These are phyloP conservation scores for Fraxinus cuspidata DNA, from an alignment of 257 asterid species.

Conservation along the genomic window DNA sequence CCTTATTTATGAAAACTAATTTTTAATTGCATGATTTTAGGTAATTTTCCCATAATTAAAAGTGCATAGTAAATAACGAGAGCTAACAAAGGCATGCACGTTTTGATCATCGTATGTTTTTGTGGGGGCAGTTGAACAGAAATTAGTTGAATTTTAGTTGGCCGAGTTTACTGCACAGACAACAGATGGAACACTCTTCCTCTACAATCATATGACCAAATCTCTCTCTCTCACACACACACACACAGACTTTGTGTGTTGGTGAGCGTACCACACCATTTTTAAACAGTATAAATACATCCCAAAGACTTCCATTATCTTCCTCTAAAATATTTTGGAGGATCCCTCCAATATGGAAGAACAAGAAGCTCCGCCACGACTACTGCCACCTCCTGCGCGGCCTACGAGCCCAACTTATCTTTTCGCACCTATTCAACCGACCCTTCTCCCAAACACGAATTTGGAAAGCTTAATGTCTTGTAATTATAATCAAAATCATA, in stretches of 20 bases:
- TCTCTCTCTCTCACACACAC: too few species aligned
- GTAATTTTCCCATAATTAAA: too few species aligned
- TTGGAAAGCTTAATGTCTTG: background rate
- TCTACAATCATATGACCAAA: too few species aligned
- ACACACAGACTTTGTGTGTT: background rate
- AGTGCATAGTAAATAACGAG: constrained; percentile 35
- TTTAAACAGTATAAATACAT: constrained; percentile 6
- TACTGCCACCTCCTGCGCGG: background rate
- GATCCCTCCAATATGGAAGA: constrained; percentile 32
- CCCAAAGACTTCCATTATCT: background rate
- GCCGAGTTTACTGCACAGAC: constrained; percentile 24
- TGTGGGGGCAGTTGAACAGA: constrained; percentile 46
- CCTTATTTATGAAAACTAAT: too few species aligned
- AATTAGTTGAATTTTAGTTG: constrained; percentile 58
- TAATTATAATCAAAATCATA: constrained; percentile 10
- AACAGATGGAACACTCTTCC: background rate
- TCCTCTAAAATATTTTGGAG: constrained; percentile 26
- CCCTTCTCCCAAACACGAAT: constrained; percentile 23
- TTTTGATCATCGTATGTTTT: constrained; percentile 12
- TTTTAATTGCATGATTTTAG: too few species aligned
- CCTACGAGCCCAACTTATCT: background rate
- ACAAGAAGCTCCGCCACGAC: constrained; percentile 19
- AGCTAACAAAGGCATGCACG: constrained; percentile 24
- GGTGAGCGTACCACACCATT: constrained; percentile 1
- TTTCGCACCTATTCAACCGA: constrained; percentile 8